Evolutionary conservation across 1,284 basidiomycete genomes (phyloP).

Genomic region (Sutorius eximius): DNA sequence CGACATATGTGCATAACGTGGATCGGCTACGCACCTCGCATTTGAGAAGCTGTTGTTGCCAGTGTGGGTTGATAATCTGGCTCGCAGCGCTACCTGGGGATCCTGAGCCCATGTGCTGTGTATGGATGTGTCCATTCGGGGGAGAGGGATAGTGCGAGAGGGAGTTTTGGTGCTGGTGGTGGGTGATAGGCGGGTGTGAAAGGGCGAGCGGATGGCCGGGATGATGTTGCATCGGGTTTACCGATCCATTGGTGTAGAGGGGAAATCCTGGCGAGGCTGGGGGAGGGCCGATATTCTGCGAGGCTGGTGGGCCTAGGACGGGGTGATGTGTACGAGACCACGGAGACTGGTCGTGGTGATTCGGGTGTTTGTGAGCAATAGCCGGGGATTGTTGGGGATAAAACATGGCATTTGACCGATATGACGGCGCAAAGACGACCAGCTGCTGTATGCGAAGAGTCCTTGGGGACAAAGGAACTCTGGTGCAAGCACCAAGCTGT

Average conservation of each 20-base stretch:
- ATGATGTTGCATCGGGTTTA: slow-evolving; percentile 60
- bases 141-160: slow-evolving; percentile 73
- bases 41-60: slow-evolving; percentile 80
- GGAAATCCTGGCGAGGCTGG: slow-evolving; percentile 71
- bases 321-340: slow-evolving; percentile 66
- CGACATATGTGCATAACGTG: slow-evolving; percentile 11
- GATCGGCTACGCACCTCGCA: slow-evolving; percentile 60
- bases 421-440: slow-evolving; percentile 8
- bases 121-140: slow-evolving; percentile 56
- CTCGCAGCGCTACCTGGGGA: slow-evolving; percentile 60
- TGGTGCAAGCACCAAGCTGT: slow-evolving; percentile 6
- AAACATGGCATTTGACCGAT: slow-evolving; percentile 60
- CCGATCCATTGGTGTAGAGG: slow-evolving; percentile 66
- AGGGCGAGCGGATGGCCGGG: slow-evolving; percentile 48
- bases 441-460: slow-evolving; percentile 2
- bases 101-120: slow-evolving; percentile 59
- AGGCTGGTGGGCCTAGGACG: slow-evolving; percentile 56
- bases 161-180: slow-evolving; percentile 76
- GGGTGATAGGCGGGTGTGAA: slow-evolving; percentile 56
- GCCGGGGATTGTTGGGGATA: slow-evolving; percentile 78
- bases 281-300: slow-evolving; percentile 54
- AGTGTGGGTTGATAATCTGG: slow-evolving; percentile 69
- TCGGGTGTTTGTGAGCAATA: slow-evolving; percentile 69
- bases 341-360: slow-evolving; percentile 67
- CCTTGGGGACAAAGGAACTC: slow-evolving; percentile 11